Conservation (phyloP, 2,329 filamentous ascomycete species). For the Colletotrichum aenigma region DNA sequence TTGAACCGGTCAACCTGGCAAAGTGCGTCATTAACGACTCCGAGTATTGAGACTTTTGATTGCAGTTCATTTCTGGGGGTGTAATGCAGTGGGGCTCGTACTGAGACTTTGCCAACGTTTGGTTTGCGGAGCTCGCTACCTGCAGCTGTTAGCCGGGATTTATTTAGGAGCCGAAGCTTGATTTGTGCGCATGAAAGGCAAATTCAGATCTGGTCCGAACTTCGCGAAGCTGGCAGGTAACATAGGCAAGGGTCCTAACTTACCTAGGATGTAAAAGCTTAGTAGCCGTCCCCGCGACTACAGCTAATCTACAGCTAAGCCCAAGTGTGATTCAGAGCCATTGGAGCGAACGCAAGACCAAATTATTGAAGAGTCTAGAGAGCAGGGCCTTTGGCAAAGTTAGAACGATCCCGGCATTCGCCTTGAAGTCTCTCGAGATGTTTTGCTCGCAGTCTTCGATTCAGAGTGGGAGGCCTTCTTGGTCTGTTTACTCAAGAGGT, state of each 20-base stretch:
- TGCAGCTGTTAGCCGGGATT: background rate
- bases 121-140: background rate
- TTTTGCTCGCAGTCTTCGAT: background rate
- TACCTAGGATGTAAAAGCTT: background rate
- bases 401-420: background rate
- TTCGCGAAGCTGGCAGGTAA: background rate
- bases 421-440: background rate
- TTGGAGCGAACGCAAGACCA: background rate
- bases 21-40: background rate
- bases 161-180: background rate
- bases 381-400: background rate
- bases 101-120: background rate
- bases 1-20: background rate
- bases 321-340: background rate
- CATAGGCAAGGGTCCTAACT: background rate
- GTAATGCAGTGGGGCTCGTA: background rate
- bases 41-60: background rate
- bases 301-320: background rate
- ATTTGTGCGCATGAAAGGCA: background rate
- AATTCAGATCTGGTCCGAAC: background rate
- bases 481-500: background rate
- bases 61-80: background rate
- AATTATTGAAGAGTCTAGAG: background rate
- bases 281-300: background rate
- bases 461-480: background rate